Conservation (phyloP, 805 yeast genomes). For the Candida pseudoglaebosa region DNA sequence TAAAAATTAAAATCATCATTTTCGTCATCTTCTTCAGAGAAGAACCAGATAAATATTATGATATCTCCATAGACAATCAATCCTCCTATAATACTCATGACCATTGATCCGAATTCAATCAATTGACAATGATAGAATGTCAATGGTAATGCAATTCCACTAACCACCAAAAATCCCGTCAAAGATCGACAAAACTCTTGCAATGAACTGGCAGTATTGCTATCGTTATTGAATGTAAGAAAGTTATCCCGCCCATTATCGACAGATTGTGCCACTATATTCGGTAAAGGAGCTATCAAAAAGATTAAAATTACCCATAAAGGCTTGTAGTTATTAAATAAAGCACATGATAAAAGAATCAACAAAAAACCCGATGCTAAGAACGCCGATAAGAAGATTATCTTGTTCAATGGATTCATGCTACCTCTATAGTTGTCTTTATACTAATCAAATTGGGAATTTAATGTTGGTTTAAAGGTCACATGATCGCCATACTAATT, state of each 20-base stretch:
- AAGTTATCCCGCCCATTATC: constrained; percentile 40
- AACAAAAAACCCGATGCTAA: constrained; percentile 43
- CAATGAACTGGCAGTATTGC: constrained; percentile 32
- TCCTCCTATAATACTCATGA: constrained; percentile 44
- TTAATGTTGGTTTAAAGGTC: too few species aligned
- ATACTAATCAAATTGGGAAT: too few species aligned
- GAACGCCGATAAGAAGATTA: constrained; percentile 43
- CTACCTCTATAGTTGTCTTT: neutral
- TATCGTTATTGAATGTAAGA: constrained; percentile 40
- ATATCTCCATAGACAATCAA: constrained; percentile 42
- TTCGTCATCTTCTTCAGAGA: constrained; percentile 42
- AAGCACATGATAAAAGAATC: constrained; percentile 42
- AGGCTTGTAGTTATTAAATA: constrained; percentile 39
- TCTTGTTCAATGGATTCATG: constrained; percentile 45
- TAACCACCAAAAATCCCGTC: constrained; percentile 39
- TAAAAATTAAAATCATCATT: constrained; percentile 43
- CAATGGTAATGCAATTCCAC: constrained; percentile 44
- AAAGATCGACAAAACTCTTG: constrained; percentile 36
- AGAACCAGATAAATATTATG: constrained; percentile 43
- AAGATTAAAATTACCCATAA: constrained; percentile 42
- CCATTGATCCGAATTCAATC: constrained; percentile 35
- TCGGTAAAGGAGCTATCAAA: constrained; percentile 43
- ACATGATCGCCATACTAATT: too few species aligned
- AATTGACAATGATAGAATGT: constrained; percentile 35
- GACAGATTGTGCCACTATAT: constrained; percentile 33